These are phyloP conservation scores for Beauveria scarabaeidicola DNA, from an alignment of 2,329 filamentous ascomycete genomes.

Conservation along the genomic window DNA sequence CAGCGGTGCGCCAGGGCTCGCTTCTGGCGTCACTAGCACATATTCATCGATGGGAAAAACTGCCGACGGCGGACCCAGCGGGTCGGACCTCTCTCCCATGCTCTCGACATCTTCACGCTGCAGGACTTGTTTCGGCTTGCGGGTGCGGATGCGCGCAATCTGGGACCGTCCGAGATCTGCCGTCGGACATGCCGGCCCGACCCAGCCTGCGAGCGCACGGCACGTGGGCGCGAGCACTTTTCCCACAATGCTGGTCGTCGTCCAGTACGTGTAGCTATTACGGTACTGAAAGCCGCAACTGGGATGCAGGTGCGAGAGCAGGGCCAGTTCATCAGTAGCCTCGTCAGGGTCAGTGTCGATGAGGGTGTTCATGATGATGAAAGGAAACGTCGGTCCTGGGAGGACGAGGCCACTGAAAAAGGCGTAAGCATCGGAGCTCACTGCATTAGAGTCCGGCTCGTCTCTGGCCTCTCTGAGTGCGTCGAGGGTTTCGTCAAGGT, in stretches of 20 bases:
- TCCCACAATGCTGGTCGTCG: constrained; percentile 60
- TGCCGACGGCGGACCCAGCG: constrained; percentile 55
- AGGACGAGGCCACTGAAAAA: constrained; percentile 69
- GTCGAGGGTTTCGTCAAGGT: constrained; percentile 55
- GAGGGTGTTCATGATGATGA: constrained; percentile 69
- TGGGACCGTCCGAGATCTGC: constrained; percentile 59
- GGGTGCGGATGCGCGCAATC: constrained; percentile 59
- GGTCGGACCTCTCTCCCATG: constrained; percentile 60
- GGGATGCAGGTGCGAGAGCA: constrained; percentile 60
- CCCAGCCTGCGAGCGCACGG: constrained; percentile 62
- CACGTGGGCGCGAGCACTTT: constrained; percentile 69
- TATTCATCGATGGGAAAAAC: constrained; percentile 62
- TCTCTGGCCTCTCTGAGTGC: constrained; percentile 51
- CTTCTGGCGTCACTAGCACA: constrained; percentile 49
- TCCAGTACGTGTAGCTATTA: constrained; percentile 68
- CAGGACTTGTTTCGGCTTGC: constrained; percentile 47
- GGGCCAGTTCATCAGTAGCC: constrained; percentile 54
- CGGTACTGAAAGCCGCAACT: constrained; percentile 70
- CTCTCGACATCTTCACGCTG: constrained; percentile 51
- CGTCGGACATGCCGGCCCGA: constrained; percentile 62
- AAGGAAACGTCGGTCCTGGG: constrained; percentile 60
- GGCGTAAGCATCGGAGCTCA: constrained; percentile 65
- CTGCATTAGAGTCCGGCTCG: constrained; percentile 48
- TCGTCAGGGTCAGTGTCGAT: constrained; percentile 66
- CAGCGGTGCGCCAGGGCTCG: constrained; percentile 39